A percentile compares a stretch with the other conserved stretches of the same genome.
phyloP scores from a whole-genome alignment of 1,139 yeast genomes.

The Kodamaea alishanica region DNA sequence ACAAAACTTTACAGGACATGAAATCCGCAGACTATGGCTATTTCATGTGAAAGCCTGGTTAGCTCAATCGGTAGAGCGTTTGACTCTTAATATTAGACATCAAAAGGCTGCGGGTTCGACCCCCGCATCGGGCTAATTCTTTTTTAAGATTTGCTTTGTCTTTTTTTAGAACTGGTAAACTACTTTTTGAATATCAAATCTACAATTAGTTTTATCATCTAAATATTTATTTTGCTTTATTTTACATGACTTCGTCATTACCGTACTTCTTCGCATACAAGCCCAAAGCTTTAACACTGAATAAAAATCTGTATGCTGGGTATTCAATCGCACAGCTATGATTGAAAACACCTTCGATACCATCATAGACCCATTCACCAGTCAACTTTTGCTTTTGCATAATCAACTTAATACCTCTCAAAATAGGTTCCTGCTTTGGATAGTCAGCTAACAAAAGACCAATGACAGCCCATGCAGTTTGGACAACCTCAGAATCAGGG shows the following conservation, averaged over 20 bases:
- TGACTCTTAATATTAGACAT: constrained; percentile 19
- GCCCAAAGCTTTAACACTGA: constrained; percentile 92
- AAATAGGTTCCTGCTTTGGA: constrained; percentile 64
- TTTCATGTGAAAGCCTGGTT: constrained; percentile 19
- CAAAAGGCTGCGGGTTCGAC: constrained; percentile 4
- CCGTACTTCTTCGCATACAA: constrained; percentile 49
- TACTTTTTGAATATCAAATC: background rate
- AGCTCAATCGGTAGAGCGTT: constrained; percentile 34
- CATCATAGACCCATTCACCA: constrained; percentile 88
- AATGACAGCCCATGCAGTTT: constrained; percentile 90
- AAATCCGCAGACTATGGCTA: no score
- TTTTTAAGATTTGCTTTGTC: no score
- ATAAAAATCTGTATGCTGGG: constrained; percentile 86
- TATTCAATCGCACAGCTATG: constrained; percentile 91
- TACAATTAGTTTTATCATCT: background rate
- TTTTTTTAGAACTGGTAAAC: no score
- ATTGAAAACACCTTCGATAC: constrained; percentile 93
- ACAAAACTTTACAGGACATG: no score
- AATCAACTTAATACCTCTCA: constrained; percentile 59
- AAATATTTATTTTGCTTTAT: background rate
- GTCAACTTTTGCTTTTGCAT: constrained; percentile 63
- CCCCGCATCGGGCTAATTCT: constrained; percentile 5
- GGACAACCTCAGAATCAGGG: constrained; percentile 69
- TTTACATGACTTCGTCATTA: constrained; percentile 9
- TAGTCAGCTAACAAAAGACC: constrained; percentile 78